These are phyloP conservation scores for Naganishia liquefaciens DNA, from an alignment of 1,284 basidiomycete species.

Conservation along the genomic window DNA sequence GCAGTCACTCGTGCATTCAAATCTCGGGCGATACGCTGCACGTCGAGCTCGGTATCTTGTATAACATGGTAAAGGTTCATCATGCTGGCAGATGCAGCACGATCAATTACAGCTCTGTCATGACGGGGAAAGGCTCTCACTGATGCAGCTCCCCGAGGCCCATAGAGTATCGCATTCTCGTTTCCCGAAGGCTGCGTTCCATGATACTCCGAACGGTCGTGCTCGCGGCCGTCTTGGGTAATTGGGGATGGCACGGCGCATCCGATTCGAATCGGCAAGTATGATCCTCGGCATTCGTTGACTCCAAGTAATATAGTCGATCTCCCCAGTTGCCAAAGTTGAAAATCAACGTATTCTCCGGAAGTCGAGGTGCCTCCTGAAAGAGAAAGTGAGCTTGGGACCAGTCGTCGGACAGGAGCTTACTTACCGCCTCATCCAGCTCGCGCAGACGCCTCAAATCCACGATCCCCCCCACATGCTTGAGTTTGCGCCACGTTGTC, in stretches of 20 bases:
- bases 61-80: slow-evolving; percentile 69
- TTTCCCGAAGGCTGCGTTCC: slow-evolving; percentile 51
- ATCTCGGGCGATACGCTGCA: slow-evolving; percentile 42
- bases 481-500: slow-evolving; percentile 20
- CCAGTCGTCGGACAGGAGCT: background rate
- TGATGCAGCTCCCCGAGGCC: slow-evolving; percentile 49
- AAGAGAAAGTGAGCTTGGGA: slow-evolving; percentile 38
- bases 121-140: slow-evolving; percentile 36
- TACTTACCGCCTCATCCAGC: slow-evolving; percentile 29
- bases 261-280: background rate
- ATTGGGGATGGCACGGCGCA: background rate
- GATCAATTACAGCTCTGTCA: too few species aligned
- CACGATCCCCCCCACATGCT: slow-evolving; percentile 27
- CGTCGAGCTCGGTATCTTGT: slow-evolving; percentile 64
- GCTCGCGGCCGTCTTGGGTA: slow-evolving; percentile 23
- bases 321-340: slow-evolving; percentile 8
- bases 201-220: slow-evolving; percentile 34
- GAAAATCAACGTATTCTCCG: slow-evolving; percentile 14
- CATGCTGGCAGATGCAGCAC: slow-evolving; percentile 58
- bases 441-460: slow-evolving; percentile 36
- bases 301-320: slow-evolving; percentile 13
- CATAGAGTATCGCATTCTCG: slow-evolving; percentile 51
- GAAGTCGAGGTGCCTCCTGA: slow-evolving; percentile 41
- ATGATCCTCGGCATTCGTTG: background rate
- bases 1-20: slow-evolving; percentile 5